These are phyloP conservation scores for Pseudogymnoascus sp. DNA, from an alignment of 2,329 filamentous ascomycete species.

Conservation along the genomic window DNA sequence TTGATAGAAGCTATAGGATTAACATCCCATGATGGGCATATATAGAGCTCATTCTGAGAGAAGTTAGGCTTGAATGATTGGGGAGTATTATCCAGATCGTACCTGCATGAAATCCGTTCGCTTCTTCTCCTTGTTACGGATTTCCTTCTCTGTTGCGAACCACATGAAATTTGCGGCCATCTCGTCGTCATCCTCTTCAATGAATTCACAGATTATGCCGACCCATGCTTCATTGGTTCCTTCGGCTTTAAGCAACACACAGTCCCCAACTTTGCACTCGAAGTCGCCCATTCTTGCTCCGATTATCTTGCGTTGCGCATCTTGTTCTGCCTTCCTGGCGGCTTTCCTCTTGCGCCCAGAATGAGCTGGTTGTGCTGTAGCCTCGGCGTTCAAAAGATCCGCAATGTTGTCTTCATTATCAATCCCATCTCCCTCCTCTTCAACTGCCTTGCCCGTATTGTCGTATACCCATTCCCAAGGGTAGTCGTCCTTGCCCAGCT, in stretches of 20 bases:
- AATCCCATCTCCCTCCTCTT: background rate
- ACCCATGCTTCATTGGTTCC: slow-evolving; percentile 86
- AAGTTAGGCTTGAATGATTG: slow-evolving; percentile 11
- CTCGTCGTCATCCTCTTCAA: slow-evolving; percentile 63
- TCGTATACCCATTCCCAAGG: slow-evolving; percentile 78
- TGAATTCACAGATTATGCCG: slow-evolving; percentile 77
- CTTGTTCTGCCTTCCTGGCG: slow-evolving; percentile 23
- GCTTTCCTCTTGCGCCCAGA: slow-evolving; percentile 22
- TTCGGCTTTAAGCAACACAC: slow-evolving; percentile 80
- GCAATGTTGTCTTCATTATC: slow-evolving; percentile 15
- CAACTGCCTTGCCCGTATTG: slow-evolving; percentile 16
- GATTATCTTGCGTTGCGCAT: slow-evolving; percentile 49
- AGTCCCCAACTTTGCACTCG: slow-evolving; percentile 73
- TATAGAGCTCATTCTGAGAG: slow-evolving; percentile 77
- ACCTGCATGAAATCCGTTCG: slow-evolving; percentile 69
- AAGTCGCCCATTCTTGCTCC: slow-evolving; percentile 79
- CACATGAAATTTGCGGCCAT: slow-evolving; percentile 89
- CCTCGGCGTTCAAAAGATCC: slow-evolving; percentile 15
- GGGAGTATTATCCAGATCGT: slow-evolving; percentile 14
- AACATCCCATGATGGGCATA: slow-evolving; percentile 78
- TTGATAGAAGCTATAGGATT: slow-evolving; percentile 87
- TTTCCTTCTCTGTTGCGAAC: slow-evolving; percentile 89
- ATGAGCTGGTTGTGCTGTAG: slow-evolving; percentile 13
- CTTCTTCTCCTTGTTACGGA: slow-evolving; percentile 76
- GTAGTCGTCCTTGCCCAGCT: slow-evolving; percentile 64